Evolutionary conservation across 306 rosid genomes (phyloP).

Genomic region (Pueraria montana): DNA sequence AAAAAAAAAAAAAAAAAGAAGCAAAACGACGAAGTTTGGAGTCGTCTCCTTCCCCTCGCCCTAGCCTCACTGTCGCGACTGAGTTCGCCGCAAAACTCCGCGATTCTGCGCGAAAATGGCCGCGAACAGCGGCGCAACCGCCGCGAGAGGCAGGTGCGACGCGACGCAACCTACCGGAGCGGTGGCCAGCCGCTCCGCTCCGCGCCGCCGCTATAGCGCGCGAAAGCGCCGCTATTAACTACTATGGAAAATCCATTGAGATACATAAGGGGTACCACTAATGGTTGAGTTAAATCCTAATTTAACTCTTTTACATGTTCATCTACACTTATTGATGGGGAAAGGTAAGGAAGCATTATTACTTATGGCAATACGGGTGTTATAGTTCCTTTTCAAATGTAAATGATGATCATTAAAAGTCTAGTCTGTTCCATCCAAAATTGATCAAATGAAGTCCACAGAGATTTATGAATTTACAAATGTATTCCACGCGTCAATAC

Average conservation of each 20-base stretch:
- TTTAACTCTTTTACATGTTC: constrained; percentile 7
- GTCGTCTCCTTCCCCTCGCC: no score
- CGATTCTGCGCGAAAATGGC: no score
- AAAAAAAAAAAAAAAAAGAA: no score
- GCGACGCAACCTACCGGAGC: no score
- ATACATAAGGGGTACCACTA: neutral
- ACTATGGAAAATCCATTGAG: constrained; percentile 28
- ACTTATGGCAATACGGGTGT: neutral
- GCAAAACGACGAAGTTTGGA: no score
- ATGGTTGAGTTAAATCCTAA: constrained; percentile 3
- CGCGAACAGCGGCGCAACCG: no score
- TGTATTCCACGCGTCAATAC: constrained; percentile 12
- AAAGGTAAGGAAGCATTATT: neutral
- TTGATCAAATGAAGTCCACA: constrained; percentile 9
- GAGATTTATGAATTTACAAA: constrained; percentile 4
- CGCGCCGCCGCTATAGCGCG: no score
- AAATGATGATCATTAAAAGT: constrained; percentile 14
- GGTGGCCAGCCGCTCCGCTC: no score
- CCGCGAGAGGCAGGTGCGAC: no score
- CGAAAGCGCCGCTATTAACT: no score
- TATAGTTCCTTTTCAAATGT: constrained; percentile 13
- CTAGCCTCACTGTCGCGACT: no score
- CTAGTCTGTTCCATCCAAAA: neutral
- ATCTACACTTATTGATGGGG: neutral
- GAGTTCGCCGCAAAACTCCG: no score